Evolutionary conservation across 768 basidiomycete genomes (phyloP).

Genomic region (Arthromyces matolae): DNA sequence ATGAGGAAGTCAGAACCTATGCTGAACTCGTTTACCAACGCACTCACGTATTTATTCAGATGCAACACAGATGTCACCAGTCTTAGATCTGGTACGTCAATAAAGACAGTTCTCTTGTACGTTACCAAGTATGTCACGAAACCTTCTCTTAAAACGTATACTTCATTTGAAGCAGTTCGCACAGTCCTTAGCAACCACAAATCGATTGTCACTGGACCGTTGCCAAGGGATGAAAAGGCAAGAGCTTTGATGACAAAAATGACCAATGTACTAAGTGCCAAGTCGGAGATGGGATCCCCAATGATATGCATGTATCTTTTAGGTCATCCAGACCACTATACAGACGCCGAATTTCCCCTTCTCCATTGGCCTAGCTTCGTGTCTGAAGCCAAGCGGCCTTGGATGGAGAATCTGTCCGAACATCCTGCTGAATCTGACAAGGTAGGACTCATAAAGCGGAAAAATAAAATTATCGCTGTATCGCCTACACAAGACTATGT

Average conservation of each 20-base stretch:
- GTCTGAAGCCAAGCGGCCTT: slow-evolving; percentile 18
- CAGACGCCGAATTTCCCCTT: slow-evolving; percentile 26
- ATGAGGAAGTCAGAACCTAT: no score
- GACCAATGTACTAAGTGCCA: slow-evolving; percentile 29
- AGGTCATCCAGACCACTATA: slow-evolving; percentile 36
- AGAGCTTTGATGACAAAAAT: slow-evolving; percentile 30
- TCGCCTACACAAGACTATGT: slow-evolving; percentile 32
- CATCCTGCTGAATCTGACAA: no score
- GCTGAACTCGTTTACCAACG: no score
- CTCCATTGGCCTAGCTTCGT: slow-evolving; percentile 34
- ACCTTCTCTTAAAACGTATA: slow-evolving; percentile 31
- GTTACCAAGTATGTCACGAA: slow-evolving; percentile 36
- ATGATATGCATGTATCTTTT: slow-evolving; percentile 33
- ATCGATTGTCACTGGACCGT: slow-evolving; percentile 12
- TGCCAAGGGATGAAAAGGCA: slow-evolving; percentile 17
- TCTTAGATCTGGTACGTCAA: no score
- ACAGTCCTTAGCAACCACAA: slow-evolving; percentile 18
- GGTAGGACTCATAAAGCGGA: slow-evolving; percentile 16
- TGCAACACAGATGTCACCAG: no score
- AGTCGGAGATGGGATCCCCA: slow-evolving; percentile 36
- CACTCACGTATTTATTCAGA: no score
- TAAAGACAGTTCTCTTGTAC: no score
- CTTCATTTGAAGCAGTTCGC: slow-evolving; percentile 30
- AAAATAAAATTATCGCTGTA: slow-evolving; percentile 17
- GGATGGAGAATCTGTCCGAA: not conserved